Evolutionary conservation across 108 stramenopile genomes (phyloP).

Genomic region (Skeletonema tropicum): DNA sequence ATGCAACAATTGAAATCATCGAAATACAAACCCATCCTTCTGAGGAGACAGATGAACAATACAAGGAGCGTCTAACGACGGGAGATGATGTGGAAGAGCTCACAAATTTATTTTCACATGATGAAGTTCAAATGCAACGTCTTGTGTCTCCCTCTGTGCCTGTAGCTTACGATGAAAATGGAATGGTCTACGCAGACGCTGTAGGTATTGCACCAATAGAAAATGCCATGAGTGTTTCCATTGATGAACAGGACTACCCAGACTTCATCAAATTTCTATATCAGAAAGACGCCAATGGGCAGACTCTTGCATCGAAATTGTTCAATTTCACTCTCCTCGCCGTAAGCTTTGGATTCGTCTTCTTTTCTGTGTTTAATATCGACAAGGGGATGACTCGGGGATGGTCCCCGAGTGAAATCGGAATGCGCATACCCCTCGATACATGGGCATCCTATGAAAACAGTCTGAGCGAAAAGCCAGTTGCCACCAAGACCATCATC

Average conservation of each 20-base stretch:
- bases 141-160: constrained; percentile 31
- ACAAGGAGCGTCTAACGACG: not conserved
- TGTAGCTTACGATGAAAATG: constrained; percentile 35
- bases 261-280: constrained; percentile 33
- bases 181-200: constrained; percentile 32
- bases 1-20: too few species aligned
- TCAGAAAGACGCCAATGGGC: constrained; percentile 41
- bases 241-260: constrained; percentile 33
- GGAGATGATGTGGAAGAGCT: too few species aligned
- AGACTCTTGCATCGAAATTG: constrained; percentile 59
- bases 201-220: not conserved
- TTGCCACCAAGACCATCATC: constrained; percentile 92
- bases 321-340: constrained; percentile 74
- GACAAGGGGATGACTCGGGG: constrained; percentile 88
- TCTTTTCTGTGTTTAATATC: constrained; percentile 77
- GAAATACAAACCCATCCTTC: not conserved
- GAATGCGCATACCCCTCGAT: constrained; percentile 87
- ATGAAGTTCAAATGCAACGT: constrained; percentile 6
- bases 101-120: too few species aligned
- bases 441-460: constrained; percentile 90
- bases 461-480: constrained; percentile 79
- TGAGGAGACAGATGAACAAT: constrained; percentile 2
- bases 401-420: constrained; percentile 81
- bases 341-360: constrained; percentile 72
- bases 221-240: not conserved